phyloP scores from a whole-genome alignment of 495 filamentous ascomycete species.

The Aspergillus hancockii region DNA sequence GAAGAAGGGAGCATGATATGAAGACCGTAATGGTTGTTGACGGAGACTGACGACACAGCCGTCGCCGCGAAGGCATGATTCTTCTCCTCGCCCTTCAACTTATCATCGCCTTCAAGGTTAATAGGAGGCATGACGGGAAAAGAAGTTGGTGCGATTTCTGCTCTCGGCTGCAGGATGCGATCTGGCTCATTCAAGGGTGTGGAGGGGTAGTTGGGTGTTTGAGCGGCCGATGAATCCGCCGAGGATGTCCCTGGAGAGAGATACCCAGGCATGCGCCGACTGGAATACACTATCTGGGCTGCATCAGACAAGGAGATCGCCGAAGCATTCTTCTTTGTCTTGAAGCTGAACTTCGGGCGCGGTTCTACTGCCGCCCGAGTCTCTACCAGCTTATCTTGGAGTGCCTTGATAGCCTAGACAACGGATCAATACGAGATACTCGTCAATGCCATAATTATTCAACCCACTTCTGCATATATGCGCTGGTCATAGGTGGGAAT shows the following conservation, averaged over 20 bases:
- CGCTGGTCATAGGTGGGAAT: slow-evolving; percentile 78
- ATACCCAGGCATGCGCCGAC: slow-evolving; percentile 47
- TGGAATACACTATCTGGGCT: slow-evolving; percentile 49
- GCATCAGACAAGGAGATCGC: slow-evolving; percentile 59
- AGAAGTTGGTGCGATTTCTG: slow-evolving; percentile 42
- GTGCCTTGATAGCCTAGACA: slow-evolving; percentile 63
- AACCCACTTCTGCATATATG: slow-evolving; percentile 65
- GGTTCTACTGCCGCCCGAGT: slow-evolving; percentile 60
- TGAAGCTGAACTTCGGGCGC: slow-evolving; percentile 73
- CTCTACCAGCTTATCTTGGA: slow-evolving; percentile 64
- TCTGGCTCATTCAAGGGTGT: slow-evolving; percentile 53
- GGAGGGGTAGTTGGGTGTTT: slow-evolving; percentile 53
- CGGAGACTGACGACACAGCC: slow-evolving; percentile 56
- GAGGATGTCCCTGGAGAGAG: slow-evolving; percentile 46
- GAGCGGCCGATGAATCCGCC: slow-evolving; percentile 48
- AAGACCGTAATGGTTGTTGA: slow-evolving; percentile 60
- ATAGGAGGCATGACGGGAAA: slow-evolving; percentile 22
- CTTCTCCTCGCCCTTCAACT: slow-evolving; percentile 23
- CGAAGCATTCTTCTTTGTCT: slow-evolving; percentile 59
- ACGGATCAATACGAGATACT: slow-evolving; percentile 9
- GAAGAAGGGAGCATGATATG: slow-evolving; percentile 71
- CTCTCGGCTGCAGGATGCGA: slow-evolving; percentile 33
- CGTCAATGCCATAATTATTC: background rate
- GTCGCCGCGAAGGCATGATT: slow-evolving; percentile 28
- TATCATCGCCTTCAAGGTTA: slow-evolving; percentile 18